phyloP scores from a whole-genome alignment of 2,329 filamentous ascomycete species.

The Cytospora chrysosperma region DNA sequence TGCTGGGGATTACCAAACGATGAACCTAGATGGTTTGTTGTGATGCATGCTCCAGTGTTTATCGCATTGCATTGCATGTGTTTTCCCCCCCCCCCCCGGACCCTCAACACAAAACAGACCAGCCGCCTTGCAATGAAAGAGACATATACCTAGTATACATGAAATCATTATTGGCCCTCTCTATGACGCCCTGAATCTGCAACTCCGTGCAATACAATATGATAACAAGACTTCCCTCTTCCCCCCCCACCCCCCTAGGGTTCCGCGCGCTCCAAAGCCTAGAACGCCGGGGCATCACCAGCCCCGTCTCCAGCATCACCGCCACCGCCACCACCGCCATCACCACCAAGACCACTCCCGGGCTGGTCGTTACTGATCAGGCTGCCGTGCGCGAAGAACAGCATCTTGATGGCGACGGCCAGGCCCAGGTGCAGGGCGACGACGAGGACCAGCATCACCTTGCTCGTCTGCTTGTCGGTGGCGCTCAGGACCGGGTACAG shows the following conservation, averaged over 20 bases:
- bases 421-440: conserved; percentile 85
- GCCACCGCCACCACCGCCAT: conserved; percentile 7
- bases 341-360: conserved; percentile 22
- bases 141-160: conserved; percentile 14
- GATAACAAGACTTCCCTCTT: no score
- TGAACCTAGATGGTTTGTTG: background rate
- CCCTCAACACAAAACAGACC: background rate
- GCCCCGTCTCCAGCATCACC: conserved; percentile 10
- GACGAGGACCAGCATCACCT: conserved; percentile 80
- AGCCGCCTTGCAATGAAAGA: background rate
- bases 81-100: background rate
- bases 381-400: conserved; percentile 88
- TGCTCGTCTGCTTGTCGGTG: conserved; percentile 88
- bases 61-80: conserved; percentile 1
- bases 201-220: background rate
- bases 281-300: conserved; percentile 15
- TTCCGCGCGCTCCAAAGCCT: background rate
- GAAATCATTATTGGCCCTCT: conserved; percentile 12
- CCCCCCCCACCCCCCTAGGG: background rate
- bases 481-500: conserved; percentile 89
- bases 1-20: background rate
- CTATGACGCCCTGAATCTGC: conserved; percentile 8
- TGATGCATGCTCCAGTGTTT: background rate
- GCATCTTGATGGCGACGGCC: conserved; percentile 88
- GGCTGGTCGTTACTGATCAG: conserved; percentile 40